Conservation (phyloP, 129 eudicot genomes). For the Deinandra increscens region DNA sequence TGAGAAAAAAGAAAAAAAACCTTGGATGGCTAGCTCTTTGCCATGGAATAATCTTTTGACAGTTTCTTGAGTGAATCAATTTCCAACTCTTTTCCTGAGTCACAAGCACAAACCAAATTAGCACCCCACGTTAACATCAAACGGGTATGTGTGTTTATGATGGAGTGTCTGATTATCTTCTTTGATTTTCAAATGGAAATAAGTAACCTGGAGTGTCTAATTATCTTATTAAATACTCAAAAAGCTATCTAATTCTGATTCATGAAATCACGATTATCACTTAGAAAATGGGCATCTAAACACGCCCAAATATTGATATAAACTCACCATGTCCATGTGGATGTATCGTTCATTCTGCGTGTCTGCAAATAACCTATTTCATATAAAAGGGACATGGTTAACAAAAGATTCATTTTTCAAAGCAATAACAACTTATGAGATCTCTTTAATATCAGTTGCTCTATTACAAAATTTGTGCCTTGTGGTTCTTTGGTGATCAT, state of each 20-base stretch:
- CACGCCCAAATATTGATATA: neutral
- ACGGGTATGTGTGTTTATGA: neutral
- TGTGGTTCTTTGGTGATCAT: too few relatives aligned
- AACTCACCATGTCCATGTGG: conserved; percentile 80
- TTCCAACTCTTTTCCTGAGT: conserved; percentile 66
- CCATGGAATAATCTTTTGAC: conserved; percentile 59
- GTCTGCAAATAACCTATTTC: conserved; percentile 58
- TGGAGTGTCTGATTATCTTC: too few relatives aligned
- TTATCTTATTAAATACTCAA: neutral
- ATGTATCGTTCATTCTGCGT: conserved; percentile 61
- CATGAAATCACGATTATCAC: neutral
- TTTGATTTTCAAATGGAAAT: neutral
- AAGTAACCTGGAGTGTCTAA: neutral
- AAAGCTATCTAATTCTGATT: neutral
- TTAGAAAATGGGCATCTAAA: neutral
- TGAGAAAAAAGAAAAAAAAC: conserved; percentile 27
- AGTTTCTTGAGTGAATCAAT: conserved; percentile 54
- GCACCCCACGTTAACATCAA: neutral
- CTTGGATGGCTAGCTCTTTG: conserved; percentile 71
- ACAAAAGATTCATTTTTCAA: too few relatives aligned
- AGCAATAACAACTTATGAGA: too few relatives aligned
- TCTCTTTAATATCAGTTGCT: too few relatives aligned
- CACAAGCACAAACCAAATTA: conserved; percentile 1
- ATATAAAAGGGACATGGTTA: conserved; percentile 6
- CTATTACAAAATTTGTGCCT: too few relatives aligned